Conservation (phyloP, 306 rosid genomes). For the Urtica urens region DNA sequence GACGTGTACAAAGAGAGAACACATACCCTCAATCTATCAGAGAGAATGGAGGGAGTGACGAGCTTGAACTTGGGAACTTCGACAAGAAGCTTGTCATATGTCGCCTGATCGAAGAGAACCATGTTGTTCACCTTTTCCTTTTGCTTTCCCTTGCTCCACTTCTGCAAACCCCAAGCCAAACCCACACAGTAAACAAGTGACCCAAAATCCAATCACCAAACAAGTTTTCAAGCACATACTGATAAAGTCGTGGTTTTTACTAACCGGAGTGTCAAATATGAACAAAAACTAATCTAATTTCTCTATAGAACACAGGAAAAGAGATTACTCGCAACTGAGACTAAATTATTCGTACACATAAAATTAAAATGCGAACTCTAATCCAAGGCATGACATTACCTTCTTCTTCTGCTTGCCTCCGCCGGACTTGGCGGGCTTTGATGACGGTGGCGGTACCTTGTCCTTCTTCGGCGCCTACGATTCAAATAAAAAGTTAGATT, state of each 20-base stretch:
- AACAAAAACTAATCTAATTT: not conserved
- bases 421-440: constrained; percentile 25
- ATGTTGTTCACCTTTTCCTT: constrained; percentile 30
- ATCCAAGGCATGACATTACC: constrained; percentile 7
- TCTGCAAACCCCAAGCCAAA: constrained; percentile 7
- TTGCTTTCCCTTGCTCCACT: constrained; percentile 29
- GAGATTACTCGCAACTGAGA: not conserved
- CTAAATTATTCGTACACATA: too few species aligned
- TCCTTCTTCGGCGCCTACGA: constrained; percentile 25
- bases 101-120: constrained; percentile 23
- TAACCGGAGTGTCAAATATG: too few species aligned
- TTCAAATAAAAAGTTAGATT: not conserved
- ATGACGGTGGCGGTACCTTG: constrained; percentile 24
- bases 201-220: not conserved
- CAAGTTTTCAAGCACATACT: too few species aligned
- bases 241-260: not conserved
- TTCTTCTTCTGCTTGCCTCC: constrained; percentile 30
- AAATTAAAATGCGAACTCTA: not conserved
- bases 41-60: constrained; percentile 21
- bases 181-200: not conserved
- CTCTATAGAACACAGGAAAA: too few species aligned
- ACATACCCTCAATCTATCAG: constrained; percentile 26
- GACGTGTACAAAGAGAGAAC: not conserved
- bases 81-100: constrained; percentile 20
- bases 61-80: constrained; percentile 27